Base-by-base conservation (phyloP, 192 early-diverging fungal genomes). In the Entomortierella beljakovae region DNA sequence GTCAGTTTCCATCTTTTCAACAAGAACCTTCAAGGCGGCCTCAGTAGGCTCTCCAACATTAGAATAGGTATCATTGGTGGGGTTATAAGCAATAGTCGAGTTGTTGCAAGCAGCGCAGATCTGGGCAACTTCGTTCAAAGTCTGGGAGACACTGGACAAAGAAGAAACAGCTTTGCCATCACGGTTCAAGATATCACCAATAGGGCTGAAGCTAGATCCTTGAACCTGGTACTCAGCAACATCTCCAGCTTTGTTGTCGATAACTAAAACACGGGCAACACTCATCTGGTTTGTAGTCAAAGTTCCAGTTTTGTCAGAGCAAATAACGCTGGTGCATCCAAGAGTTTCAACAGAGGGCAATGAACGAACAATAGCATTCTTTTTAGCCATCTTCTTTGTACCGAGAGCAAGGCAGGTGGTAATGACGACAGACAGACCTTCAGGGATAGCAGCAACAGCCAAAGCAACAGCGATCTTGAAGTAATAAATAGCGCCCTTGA, bases 291-390 rank as follows among this genome's bases (percentile, higher is more conserved):
- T 98, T 29, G 96, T 98, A 15, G 98, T 99, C 74, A 99, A 87
- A 34, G 98, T 99, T 56, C 98, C 98, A 20, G 98, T 99, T 87
- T 99, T 99, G 89, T 99, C 98, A 10, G 96, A 97, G 84, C 98
- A 99, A 77, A 99, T 98, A 55, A 99, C 94, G 75, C 90, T 92
- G 29, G 97, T 98, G 83, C 97, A 96, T 10, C 98, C 98, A 38
- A 99, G 87, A 1, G 98, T 99, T 86, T 99, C 98, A 52, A 99
- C 97, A 40, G 88, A 90, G 29, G 93, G 93, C 56, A 99, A 82
- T 56, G 91, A 92, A 25, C 98, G 90, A 31, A 99, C 98, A 82
- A 99, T 98, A 25, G 98, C 98, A 62, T 95, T 92, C 85, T 94
- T 90, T 48, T 91, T 88, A 59, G 98, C 97, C 98, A 99, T 99